Evolutionary conservation across 139 green algal genomes (phyloP), one percentile per base, ranked within the genome.

Genomic region (Prasinococcaceae sp.): DNA sequence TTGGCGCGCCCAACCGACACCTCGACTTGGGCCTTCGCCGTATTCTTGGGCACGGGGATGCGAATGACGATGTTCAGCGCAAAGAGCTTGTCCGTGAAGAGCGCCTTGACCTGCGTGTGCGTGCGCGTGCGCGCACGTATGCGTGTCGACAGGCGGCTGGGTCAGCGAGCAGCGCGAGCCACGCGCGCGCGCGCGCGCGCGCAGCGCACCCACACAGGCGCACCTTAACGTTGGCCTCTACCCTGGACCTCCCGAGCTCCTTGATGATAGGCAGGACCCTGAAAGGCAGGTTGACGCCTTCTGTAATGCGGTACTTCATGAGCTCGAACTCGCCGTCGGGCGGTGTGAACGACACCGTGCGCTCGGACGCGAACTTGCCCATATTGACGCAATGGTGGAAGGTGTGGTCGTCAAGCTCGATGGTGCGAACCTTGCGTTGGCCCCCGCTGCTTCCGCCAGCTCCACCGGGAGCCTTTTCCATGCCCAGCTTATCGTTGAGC

Each of bases 351-450:
- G 70, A 84, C 46, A 93, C 77, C 49, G 83, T 66, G 56, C 76
- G 78, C 50, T 92, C 81, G 3, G 68, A 65, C 50, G 78, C 72
- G 58, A 79, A 92, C 20, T 71, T 63, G 0, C 68, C 74, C 47
- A 96, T 73, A 67, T 95, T 96, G 43, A 94, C 89, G 58, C 86
- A 96, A 49, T 86, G 85, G 64, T 96, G 86, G 69, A 96, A 96
- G 6, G 77, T 86, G 3, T 86, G 71, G 60, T 95, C 88, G 59
- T 84, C 75, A 5, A 78, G 46, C n/a, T 78, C 70, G 36, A 78
- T 66, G 27, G 58, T 61, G 39, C 53, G 62, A 9, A 35, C 37
- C 17, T 50, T 66, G 58, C 54, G 19, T 27, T 42, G 17, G 17
- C 17, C 36, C 36, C 36, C 14, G 43, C 22, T 50, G 12, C 23